A percentile compares a stretch with the other conserved stretches of the same genome.
Conservation (phyloP, 805 yeast species). For the Zygosaccharomyces rouxii region DNA sequence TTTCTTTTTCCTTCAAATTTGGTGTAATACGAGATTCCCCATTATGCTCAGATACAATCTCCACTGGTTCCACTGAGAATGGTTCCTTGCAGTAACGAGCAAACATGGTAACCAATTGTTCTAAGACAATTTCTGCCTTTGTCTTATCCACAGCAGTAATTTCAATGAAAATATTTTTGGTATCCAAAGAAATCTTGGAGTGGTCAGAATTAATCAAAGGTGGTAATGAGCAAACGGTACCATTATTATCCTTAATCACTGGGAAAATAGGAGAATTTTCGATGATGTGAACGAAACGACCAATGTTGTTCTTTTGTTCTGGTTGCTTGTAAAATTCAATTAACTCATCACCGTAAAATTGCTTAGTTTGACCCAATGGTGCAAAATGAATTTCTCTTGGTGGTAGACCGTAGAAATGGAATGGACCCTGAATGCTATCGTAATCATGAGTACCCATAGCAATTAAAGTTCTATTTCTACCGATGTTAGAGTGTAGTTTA, state of each 20-base stretch:
- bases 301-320: constrained; percentile 82
- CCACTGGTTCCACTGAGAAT: constrained; percentile 86
- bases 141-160: constrained; percentile 94
- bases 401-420: constrained; percentile 78
- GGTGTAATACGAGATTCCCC: constrained; percentile 74
- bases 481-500: constrained; percentile 87
- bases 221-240: constrained; percentile 85
- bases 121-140: constrained; percentile 87
- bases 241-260: constrained; percentile 72
- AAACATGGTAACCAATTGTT: constrained; percentile 93
- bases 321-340: constrained; percentile 71
- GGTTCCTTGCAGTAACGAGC: constrained; percentile 77
- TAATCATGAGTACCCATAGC: constrained; percentile 98
- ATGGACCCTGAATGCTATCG: constrained; percentile 74
- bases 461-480: constrained; percentile 95
- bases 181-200: constrained; percentile 79
- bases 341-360: constrained; percentile 69
- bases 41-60: constrained; percentile 79
- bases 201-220: constrained; percentile 93
- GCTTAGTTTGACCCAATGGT: constrained; percentile 68
- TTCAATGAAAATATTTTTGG: constrained; percentile 87
- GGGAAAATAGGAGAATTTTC: constrained; percentile 88
- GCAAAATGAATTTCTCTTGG: constrained; percentile 72
- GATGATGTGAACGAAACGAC: constrained; percentile 83
- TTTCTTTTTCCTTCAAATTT: constrained; percentile 56